Evolutionary conservation across 2,329 filamentous ascomycete genomes (phyloP).

Genomic region (Bipolaris gigantea): DNA sequence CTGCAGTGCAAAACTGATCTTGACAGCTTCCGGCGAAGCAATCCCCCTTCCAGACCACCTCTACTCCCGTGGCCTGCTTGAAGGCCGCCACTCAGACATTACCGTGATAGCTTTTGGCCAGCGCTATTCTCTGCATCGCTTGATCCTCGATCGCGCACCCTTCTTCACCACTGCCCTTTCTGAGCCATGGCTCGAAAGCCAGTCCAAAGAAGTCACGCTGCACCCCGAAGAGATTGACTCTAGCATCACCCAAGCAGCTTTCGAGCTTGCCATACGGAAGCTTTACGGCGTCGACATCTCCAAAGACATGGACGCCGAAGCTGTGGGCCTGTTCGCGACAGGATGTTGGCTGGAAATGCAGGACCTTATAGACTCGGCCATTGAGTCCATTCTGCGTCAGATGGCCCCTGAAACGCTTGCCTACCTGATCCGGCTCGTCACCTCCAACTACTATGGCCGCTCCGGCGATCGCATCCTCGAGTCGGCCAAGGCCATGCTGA

Average conservation of each 20-base stretch:
- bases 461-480: constrained; percentile 58
- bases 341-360: constrained; percentile 63
- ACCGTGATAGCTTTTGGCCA: constrained; percentile 57
- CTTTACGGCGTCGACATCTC: constrained; percentile 56
- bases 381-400: constrained; percentile 58
- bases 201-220: constrained; percentile 55
- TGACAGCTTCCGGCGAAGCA: constrained; percentile 39
- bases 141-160: constrained; percentile 58
- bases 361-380: constrained; percentile 56
- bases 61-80: constrained; percentile 55
- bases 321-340: constrained; percentile 59
- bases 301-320: constrained; percentile 55
- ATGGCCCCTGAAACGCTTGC: constrained; percentile 56
- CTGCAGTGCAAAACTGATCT: constrained; percentile 16
- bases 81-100: constrained; percentile 58
- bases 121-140: constrained; percentile 56
- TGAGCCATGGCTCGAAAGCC: constrained; percentile 59
- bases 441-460: constrained; percentile 59
- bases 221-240: constrained; percentile 58
- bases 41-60: constrained; percentile 55
- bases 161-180: constrained; percentile 60
- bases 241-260: constrained; percentile 56
- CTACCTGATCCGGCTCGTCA: constrained; percentile 57
- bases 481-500: constrained; percentile 61
- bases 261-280: constrained; percentile 58